These are phyloP conservation scores for Gymnopilus dilepis DNA, from an alignment of 768 basidiomycete species.

Conservation along the genomic window DNA sequence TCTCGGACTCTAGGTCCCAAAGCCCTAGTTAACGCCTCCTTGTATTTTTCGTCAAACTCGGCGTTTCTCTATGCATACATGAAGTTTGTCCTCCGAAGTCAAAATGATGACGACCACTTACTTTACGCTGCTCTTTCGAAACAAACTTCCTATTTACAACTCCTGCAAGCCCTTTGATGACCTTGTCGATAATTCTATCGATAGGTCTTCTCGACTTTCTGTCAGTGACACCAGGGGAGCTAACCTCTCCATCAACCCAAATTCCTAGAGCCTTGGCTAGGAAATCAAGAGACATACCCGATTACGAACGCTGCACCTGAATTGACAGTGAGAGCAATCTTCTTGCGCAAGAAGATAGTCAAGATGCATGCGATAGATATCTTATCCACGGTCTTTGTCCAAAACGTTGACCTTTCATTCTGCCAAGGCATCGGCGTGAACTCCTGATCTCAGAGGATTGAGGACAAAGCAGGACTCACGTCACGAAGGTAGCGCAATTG, in stretches of 20 bases:
- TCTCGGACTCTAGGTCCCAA: slow-evolving; percentile 26
- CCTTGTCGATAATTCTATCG: not conserved
- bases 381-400: slow-evolving; percentile 11
- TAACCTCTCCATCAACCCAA: not conserved
- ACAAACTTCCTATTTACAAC: slow-evolving; percentile 13
- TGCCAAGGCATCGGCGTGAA: not conserved
- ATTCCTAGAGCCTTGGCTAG: not conserved
- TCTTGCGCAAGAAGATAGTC: slow-evolving; percentile 19
- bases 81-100: not conserved
- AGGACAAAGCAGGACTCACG: slow-evolving; percentile 11
- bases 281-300: slow-evolving; percentile 26
- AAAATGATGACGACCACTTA: not conserved
- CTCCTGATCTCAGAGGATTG: not conserved
- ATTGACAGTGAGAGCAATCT: slow-evolving; percentile 27
- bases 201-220: slow-evolving; percentile 6
- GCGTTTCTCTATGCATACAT: slow-evolving; percentile 22
- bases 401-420: slow-evolving; percentile 17
- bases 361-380: slow-evolving; percentile 20
- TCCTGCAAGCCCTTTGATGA: slow-evolving; percentile 7
- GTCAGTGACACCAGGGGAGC: not conserved
- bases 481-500: slow-evolving; percentile 24
- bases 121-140: slow-evolving; percentile 17
- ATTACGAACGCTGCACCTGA: slow-evolving; percentile 23
- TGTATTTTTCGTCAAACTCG: slow-evolving; percentile 21
- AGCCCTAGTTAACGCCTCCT: slow-evolving; percentile 16